These are phyloP conservation scores for Lumnitzera littorea DNA, from an alignment of 345 rosid species.

Conservation along the genomic window DNA sequence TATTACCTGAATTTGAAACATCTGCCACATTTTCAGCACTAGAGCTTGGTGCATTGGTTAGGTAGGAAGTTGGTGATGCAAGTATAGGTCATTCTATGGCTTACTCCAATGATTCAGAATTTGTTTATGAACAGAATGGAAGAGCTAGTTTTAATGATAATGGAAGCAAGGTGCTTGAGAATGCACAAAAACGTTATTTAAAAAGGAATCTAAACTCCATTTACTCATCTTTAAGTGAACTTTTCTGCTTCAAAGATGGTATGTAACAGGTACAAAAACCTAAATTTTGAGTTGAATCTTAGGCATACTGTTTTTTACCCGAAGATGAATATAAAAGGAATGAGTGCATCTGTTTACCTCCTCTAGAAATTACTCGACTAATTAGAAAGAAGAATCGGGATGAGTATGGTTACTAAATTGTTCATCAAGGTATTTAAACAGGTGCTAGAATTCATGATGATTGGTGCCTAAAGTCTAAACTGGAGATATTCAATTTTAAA, in stretches of 20 bases:
- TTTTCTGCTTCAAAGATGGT: slow-evolving; percentile 38
- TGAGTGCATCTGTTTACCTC: slow-evolving; percentile 67
- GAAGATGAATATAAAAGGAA: slow-evolving; percentile 41
- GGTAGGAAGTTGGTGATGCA: slow-evolving; percentile 67
- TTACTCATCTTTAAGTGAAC: slow-evolving; percentile 37
- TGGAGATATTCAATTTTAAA: slow-evolving; percentile 15
- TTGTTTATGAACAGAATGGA: neutral
- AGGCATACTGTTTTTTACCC: slow-evolving; percentile 55
- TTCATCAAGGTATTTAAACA: slow-evolving; percentile 50
- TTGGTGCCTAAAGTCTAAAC: slow-evolving; percentile 32
- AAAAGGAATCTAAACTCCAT: slow-evolving; percentile 20
- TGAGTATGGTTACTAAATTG: slow-evolving; percentile 27
- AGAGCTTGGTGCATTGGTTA: slow-evolving; percentile 58
- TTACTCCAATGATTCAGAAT: slow-evolving; percentile 9
- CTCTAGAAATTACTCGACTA: slow-evolving; percentile 76
- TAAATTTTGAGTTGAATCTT: slow-evolving; percentile 25
- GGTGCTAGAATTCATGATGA: slow-evolving; percentile 45
- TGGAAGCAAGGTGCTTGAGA: slow-evolving; percentile 19
- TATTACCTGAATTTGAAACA: slow-evolving; percentile 25
- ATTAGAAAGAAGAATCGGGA: slow-evolving; percentile 35
- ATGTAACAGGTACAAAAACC: slow-evolving; percentile 22
- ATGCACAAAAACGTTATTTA: slow-evolving; percentile 19
- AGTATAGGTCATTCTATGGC: slow-evolving; percentile 50
- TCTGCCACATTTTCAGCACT: slow-evolving; percentile 42
- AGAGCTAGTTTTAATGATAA: slow-evolving; percentile 6